Base-by-base conservation (phyloP, 1,284 basidiomycete species). In the Apiotrichum gamsii region DNA sequence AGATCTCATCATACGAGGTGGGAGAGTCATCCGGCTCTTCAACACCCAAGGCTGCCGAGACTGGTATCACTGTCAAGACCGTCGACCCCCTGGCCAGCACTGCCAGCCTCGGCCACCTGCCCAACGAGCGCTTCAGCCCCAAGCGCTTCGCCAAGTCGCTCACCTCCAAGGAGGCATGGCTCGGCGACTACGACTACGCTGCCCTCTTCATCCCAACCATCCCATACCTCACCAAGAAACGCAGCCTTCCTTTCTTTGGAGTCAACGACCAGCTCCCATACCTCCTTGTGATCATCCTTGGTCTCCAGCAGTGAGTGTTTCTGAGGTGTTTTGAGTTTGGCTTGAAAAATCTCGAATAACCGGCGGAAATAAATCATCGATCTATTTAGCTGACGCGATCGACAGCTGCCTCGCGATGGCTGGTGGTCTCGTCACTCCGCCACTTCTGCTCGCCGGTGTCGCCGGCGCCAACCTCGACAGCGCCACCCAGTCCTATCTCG, bases 401-500 rank as follows among this genome's bases (percentile, higher is more conserved):
- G n/a, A n/a, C n/a, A n/a, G n/a, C n/a, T n/a, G n/a, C n/a, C 47
- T 63, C 9, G 61, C 61, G 8, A 63, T 63, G 61, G 59, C 60
- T 16, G 61, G 59, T 10, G 59, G 61, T 40, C 49, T 63, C 16
- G 56, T 61, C 28, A 58, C 57, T 15, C 61, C 61, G 1, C 61
- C 61, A 5, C 49, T 63, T 5, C 52, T 63, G 3, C 49, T 63
- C 11, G 59, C 56, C 11, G 60, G 60, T 20, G 51, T 51, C 6
- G 56, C 61, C 5, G 60, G 60, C n/a, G 60, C 58, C 39, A 52
- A 47, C 40, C 52, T 64, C 23, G 57, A 55, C 20, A 46, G 56
- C 2, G 54, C 51, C 1, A 33, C 51, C 9, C 58, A 60, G 34
- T 45, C 45, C 2, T 64, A 64, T 52, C 58, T 64, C 43, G 54